Evolutionary conservation across 768 basidiomycete species (phyloP).

Genomic region (Lactifluus hygrophoroides): DNA sequence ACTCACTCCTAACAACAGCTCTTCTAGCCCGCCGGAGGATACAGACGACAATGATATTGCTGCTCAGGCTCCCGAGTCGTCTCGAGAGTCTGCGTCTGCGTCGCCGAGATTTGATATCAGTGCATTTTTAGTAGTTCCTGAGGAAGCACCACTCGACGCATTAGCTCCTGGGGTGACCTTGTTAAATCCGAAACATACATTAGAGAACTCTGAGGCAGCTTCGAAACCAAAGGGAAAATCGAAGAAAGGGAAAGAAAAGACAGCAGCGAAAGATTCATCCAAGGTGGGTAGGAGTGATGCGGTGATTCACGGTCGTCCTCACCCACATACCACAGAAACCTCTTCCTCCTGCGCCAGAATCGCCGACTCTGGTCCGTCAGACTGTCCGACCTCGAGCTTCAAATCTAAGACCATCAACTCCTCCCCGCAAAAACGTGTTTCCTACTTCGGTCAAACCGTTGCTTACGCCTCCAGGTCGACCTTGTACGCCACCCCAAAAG

Average conservation of each 20-base stretch:
- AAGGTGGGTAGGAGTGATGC: neutral
- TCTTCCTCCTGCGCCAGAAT: constrained; percentile 17
- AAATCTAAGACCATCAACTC: constrained; percentile 2
- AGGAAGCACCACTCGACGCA: constrained; percentile 20
- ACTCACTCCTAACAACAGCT: constrained; percentile 22
- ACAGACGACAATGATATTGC: constrained; percentile 7
- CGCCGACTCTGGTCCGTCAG: constrained; percentile 18
- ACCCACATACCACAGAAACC: constrained; percentile 1
- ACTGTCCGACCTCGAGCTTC: neutral
- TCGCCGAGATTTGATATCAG: constrained; percentile 15
- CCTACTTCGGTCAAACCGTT: constrained; percentile 7
- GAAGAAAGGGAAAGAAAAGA: constrained; percentile 20
- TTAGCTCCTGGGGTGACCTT: constrained; percentile 19
- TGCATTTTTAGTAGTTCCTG: constrained; percentile 18
- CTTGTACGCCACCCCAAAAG: constrained; percentile 32
- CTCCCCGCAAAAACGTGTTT: constrained; percentile 2
- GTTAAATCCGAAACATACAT: neutral
- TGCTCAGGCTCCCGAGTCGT: neutral
- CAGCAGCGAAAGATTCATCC: neutral
- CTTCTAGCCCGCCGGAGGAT: constrained; percentile 21
- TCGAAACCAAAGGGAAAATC: constrained; percentile 14
- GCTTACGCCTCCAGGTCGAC: constrained; percentile 32
- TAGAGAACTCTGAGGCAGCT: neutral
- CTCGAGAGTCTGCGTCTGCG: constrained; percentile 2
- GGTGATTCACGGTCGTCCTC: neutral